Evolutionary conservation across 148 eudicot genomes (phyloP).

Genomic region (Salicornia ramosissima): DNA sequence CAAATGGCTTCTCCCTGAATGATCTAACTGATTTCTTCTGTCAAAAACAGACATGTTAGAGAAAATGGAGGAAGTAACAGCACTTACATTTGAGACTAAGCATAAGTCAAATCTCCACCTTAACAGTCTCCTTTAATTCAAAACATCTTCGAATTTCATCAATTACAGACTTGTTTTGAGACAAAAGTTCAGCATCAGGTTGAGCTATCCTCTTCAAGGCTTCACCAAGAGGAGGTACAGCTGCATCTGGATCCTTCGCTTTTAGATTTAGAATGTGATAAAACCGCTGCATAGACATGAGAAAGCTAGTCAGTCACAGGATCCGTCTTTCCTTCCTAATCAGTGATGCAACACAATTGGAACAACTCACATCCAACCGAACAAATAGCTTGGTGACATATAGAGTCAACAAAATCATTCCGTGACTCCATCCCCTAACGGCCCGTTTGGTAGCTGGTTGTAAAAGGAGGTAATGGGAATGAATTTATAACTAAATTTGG

Average conservation of each 20-base stretch:
- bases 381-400: neutral
- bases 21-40: slow-evolving; percentile 81
- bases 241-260: slow-evolving; percentile 69
- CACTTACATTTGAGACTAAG: neutral
- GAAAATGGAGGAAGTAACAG: neutral
- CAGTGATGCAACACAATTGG: neutral
- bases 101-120: slow-evolving; percentile 38
- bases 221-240: slow-evolving; percentile 82
- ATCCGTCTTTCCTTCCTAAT: neutral
- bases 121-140: slow-evolving; percentile 80
- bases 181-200: slow-evolving; percentile 66
- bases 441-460: too few relatives aligned
- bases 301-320: slow-evolving; percentile 14
- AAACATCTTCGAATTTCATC: slow-evolving; percentile 60
- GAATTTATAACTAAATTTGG: too few relatives aligned
- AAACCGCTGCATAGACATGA: slow-evolving; percentile 56
- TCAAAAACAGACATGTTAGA: slow-evolving; percentile 17
- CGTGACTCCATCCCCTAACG: too few relatives aligned
- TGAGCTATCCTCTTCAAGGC: slow-evolving; percentile 74
- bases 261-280: slow-evolving; percentile 70
- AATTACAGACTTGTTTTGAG: slow-evolving; percentile 51
- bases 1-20: slow-evolving; percentile 57
- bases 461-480: too few relatives aligned
- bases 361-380: neutral
- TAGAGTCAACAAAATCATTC: neutral